Percentiles rank a stretch among this genome's conserved stretches.
phyloP scores from a whole-genome alignment of 2,329 filamentous ascomycete genomes.

The Trichophyton schoenleinii region DNA sequence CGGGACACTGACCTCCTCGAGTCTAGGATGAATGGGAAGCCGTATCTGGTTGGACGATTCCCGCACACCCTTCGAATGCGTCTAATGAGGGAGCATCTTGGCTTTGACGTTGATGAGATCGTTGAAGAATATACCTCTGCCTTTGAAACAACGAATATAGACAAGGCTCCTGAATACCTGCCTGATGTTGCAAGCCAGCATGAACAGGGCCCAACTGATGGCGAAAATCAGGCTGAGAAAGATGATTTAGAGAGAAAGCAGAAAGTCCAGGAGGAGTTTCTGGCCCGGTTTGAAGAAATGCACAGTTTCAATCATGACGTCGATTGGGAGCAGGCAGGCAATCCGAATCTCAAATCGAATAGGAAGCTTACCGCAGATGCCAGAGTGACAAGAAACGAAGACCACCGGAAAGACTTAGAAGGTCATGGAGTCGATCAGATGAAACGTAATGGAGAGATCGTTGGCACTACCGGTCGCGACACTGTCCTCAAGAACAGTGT shows the following conservation, averaged over 20 bases:
- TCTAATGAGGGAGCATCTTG: slow-evolving; percentile 85
- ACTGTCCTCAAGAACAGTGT: slow-evolving; percentile 52
- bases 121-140: slow-evolving; percentile 54
- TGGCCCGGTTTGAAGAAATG: slow-evolving; percentile 43
- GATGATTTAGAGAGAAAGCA: slow-evolving; percentile 33
- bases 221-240: slow-evolving; percentile 29
- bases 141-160: slow-evolving; percentile 5
- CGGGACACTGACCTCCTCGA: slow-evolving; percentile 62
- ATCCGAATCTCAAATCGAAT: slow-evolving; percentile 43
- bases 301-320: slow-evolving; percentile 67
- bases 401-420: slow-evolving; percentile 62
- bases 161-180: not conserved
- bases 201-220: slow-evolving; percentile 16
- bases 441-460: slow-evolving; percentile 50
- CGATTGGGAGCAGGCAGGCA: slow-evolving; percentile 47
- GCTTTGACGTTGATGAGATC: slow-evolving; percentile 69
- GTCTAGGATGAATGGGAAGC: slow-evolving; percentile 59
- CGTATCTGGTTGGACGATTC: slow-evolving; percentile 60
- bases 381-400: slow-evolving; percentile 47
- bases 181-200: not conserved
- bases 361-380: slow-evolving; percentile 46
- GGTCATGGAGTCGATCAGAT: slow-evolving; percentile 68
- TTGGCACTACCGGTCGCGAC: slow-evolving; percentile 54
- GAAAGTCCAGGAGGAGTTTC: slow-evolving; percentile 43
- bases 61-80: slow-evolving; percentile 70